Evolutionary conservation across 1,139 yeast species (phyloP).

Genomic region (Magnusiomyces starmeri): DNA sequence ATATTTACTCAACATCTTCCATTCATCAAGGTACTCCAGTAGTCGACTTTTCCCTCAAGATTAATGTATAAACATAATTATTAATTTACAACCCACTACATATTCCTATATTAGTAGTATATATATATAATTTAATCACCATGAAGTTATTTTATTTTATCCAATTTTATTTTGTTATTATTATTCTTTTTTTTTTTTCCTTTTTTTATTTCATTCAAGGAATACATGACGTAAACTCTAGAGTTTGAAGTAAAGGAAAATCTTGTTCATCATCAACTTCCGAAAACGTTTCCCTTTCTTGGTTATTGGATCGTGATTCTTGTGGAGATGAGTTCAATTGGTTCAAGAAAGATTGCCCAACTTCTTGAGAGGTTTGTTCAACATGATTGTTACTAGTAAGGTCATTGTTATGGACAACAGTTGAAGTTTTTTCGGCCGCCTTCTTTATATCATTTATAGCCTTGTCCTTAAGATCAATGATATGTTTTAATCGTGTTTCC

Average conservation of each 20-base stretch:
- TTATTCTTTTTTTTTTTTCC: background rate
- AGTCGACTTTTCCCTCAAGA: constrained; percentile 78
- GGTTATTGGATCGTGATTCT: too few relatives aligned
- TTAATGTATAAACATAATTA: constrained; percentile 37
- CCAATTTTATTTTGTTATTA: background rate
- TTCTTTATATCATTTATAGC: constrained; percentile 28
- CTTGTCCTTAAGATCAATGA: constrained; percentile 42
- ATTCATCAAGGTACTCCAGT: constrained; percentile 85
- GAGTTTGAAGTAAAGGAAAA: constrained; percentile 6
- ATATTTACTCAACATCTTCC: constrained; percentile 85
- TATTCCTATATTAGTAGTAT: background rate
- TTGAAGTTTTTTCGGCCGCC: constrained; percentile 14
- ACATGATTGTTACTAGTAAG: background rate
- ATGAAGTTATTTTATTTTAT: background rate
- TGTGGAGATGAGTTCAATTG: background rate
- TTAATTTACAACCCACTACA: background rate
- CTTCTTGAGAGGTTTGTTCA: constrained; percentile 5
- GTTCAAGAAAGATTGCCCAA: background rate
- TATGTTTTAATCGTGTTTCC: constrained; percentile 58
- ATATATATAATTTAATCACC: background rate
- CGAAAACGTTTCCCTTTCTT: background rate
- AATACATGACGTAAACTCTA: constrained; percentile 13
- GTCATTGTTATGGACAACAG: constrained; percentile 2
- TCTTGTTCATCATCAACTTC: constrained; percentile 4
- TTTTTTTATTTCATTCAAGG: too few relatives aligned